Evolutionary conservation across 352 stramenopile species (phyloP), one percentile per base, ranked within the genome.

Genomic region (Globisporangium alternatum): DNA sequence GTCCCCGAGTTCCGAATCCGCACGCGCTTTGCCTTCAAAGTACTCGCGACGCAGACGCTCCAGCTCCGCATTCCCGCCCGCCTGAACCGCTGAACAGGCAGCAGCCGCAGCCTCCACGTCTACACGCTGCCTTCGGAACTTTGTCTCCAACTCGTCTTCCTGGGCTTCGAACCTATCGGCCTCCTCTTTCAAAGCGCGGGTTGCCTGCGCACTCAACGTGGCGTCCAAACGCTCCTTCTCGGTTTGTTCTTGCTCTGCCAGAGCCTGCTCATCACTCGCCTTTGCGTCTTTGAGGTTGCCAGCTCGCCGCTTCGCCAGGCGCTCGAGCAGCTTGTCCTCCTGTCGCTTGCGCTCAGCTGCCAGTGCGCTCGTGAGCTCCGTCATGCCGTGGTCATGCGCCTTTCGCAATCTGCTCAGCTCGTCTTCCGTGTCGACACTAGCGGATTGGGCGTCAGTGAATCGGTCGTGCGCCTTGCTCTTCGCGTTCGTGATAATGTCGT

Each of bases 241-340:
- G 7, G 8, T 22, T 5, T 64, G 51, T 6, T 80, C 62, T 37
- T 77, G 64, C 0, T 67, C 61, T 12, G 64, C 63, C 17, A 73
- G 51, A n/a, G 60, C 56, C 2, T 62, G 56, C 1, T 71, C 54
- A 1, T 63, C 30, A 21, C 21, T 41, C 70, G 52, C 31, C 56
- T 43, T 33, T 68, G n/a, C 22, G 5, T 6, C 22, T 31, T 60
- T 60, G 21, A 48, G 1, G 15, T 9, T 30, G 15, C 10, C 66
- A 0, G 51, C 54, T 31, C 70, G 60, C 17, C 66, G 56, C 35
- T 60, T 74, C 6, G 61, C 67, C 28, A 69, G 64, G 2, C 70
- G 58, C 28, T 78, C 75, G 15, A 70, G 30, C 17, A 82, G 43
- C 55, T 80, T 82, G 41, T 76, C 68, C 61, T 72, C 66, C n/a